Conservation (phyloP, 192 early-diverging fungal species). For the Coemansia sp. region DNA sequence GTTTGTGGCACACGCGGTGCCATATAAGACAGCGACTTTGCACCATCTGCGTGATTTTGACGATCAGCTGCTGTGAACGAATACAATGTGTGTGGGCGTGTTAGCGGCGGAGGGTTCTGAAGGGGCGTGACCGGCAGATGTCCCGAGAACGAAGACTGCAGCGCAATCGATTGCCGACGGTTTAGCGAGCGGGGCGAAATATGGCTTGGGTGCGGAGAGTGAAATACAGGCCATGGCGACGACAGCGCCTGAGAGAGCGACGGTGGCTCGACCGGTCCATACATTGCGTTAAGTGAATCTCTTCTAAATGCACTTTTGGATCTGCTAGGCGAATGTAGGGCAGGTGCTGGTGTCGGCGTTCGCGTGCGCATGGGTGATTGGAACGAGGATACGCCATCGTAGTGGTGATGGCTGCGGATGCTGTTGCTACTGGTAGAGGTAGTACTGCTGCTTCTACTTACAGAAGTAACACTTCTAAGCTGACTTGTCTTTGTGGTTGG, state of each 20-base stretch:
- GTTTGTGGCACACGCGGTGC: conserved; percentile 1
- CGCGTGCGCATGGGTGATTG: conserved; percentile 20
- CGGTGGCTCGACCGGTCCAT: background rate
- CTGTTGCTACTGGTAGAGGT: background rate
- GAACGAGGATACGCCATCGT: conserved; percentile 3
- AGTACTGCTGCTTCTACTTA: background rate
- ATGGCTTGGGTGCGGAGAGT: conserved; percentile 8
- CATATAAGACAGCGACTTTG: background rate
- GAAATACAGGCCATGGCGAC: conserved; percentile 1
- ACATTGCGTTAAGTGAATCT: background rate
- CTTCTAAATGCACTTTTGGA: background rate
- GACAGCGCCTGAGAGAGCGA: conserved; percentile 2
- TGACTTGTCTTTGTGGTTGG: too few relatives aligned
- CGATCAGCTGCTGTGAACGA: background rate
- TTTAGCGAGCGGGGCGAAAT: conserved; percentile 18
- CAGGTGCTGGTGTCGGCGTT: conserved; percentile 17
- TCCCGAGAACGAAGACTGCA: conserved; percentile 39
- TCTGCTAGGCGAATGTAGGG: conserved; percentile 1
- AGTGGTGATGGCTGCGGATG: background rate
- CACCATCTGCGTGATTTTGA: too few relatives aligned
- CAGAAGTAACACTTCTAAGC: too few relatives aligned
- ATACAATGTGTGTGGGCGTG: conserved; percentile 6
- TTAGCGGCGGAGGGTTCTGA: background rate
- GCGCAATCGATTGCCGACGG: conserved; percentile 36
- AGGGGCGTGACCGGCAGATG: conserved; percentile 18